Base-by-base conservation (phyloP, 495 filamentous ascomycete genomes). In the Echria macrotheca region DNA sequence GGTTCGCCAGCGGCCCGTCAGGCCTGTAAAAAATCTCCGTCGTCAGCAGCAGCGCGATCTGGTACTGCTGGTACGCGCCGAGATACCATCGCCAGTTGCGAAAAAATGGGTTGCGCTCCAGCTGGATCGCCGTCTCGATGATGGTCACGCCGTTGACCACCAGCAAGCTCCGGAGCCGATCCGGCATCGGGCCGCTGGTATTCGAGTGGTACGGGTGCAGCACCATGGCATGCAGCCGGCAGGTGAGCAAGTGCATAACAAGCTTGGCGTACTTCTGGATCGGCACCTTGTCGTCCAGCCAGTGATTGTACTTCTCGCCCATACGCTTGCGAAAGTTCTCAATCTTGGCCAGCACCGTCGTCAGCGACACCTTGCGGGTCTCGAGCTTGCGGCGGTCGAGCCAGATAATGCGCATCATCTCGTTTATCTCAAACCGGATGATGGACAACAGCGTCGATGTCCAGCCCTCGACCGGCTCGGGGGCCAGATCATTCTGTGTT, bases 401-500 rank as follows among this genome's bases (percentile, higher is more conserved):
- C 77, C 80, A 85, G 58, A 85, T 71, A 24, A 68, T 64, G 7
- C 86, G 77, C 58, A 81, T 78, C 74, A 88, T 84, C 60, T 89
- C 84, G 57, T 82, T 83, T 57, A 80, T 77, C 58, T 87, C 82
- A 54, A 85, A 84, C 5, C 84, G 77, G 50, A 89, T 83, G 3
- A 80, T 63, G 0, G 80, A 60, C 25, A 86, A 66, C 14, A 84
- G 82, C 55, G 78, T 78, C 24, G 84, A 80, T 1, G 86, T 88
- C 77, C 81, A 91, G 14, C 65, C 53, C n/a, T 73, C 67, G 3
- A 63, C 61, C 23, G 49, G 70, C 63, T 0, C 67, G 72, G 3
- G 69, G 5, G 3, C 6, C 8, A 5, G 17, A 23, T 22, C 38
- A n/a, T n/a, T n/a, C 60, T 55, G 22, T 50, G 36, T 1, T 55